A percentile compares a stretch with the other conserved stretches of the same genome.
phyloP scores from a whole-genome alignment of 495 filamentous ascomycete species.

The Cetradonia linearis region DNA sequence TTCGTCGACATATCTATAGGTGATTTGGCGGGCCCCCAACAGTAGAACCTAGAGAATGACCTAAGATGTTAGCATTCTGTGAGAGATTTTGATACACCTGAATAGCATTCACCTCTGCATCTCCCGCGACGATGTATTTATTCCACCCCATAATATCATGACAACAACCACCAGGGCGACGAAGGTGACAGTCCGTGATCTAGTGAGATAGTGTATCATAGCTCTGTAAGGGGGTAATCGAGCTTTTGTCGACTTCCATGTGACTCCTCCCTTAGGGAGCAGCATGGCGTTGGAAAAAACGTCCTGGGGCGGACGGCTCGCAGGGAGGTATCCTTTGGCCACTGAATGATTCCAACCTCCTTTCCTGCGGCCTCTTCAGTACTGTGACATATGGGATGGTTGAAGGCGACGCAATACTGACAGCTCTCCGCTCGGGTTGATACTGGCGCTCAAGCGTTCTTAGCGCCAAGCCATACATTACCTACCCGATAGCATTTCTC shows the following conservation, averaged over 20 bases:
- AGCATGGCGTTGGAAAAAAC: conserved; percentile 42
- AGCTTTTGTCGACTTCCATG: conserved; percentile 81
- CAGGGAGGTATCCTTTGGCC: conserved; percentile 2
- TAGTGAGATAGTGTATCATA: conserved; percentile 63
- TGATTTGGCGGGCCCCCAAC: conserved; percentile 84
- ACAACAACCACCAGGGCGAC: conserved; percentile 62
- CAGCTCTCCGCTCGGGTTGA: too few species aligned
- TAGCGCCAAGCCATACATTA: conserved; percentile 8
- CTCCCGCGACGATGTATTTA: conserved; percentile 68
- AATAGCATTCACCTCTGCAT: conserved; percentile 66
- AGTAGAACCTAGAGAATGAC: conserved; percentile 66
- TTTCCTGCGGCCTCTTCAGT: conserved; percentile 4
- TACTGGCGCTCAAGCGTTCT: conserved; percentile 2
- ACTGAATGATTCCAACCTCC: conserved; percentile 1
- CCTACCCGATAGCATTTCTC: neutral
- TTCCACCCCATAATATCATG: conserved; percentile 81
- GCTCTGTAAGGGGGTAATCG: conserved; percentile 74
- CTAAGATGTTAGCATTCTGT: neutral
- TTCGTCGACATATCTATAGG: conserved; percentile 90
- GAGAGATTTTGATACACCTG: neutral
- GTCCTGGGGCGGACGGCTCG: conserved; percentile 16
- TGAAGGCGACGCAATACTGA: conserved; percentile 10
- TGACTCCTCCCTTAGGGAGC: conserved; percentile 79
- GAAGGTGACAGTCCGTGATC: conserved; percentile 68
- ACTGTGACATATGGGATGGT: neutral